Evolutionary conservation across 441 rosid genomes (phyloP), one percentile per base, ranked within the genome.

Genomic region (Erysimum cheiri): DNA sequence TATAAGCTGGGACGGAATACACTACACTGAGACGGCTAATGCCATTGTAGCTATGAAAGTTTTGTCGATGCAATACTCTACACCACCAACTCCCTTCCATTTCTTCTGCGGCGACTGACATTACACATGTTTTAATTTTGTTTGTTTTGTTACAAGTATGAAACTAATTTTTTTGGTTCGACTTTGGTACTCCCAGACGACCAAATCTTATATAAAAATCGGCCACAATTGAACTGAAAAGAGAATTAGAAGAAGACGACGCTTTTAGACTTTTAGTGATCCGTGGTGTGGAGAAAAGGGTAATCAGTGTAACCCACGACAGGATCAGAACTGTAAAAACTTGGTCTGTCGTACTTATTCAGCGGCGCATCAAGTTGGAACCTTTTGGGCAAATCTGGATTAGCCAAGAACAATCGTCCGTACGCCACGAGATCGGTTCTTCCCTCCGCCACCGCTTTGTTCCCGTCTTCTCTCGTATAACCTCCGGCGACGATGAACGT

Each of bases 1-100:
- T 29, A 24, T 92, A 19, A 90, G 77, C 70, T 88, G 97, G 97
- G 96, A 90, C 62, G 93, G 93, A 4, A 87, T 85, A 69, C 98
- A 88, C 79, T 84, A 82, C 76, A 90, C 92, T 3, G 96, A 88
- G 84, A 89, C 85, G 8, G 95, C 97, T 49, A 92, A 90, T 60
- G 36, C 74, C 35, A 70, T 92, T 32, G 50, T 88, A 17, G 87
- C 97, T 53, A 81, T 82, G 36, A 82, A 82, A 78, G 75, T 92
- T 47, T 81, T 88, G 56, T 90, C 98, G 8, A 77, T 60, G 13
- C 83, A 79, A 44, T 81, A 90, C 67, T 87, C 96, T 8, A 78
- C 80, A 5, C 96, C 98, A 22, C 78, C 3, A 1, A 74, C 76
- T 10, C 56, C 78, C 2, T 78, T 90, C 5, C 77, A 77, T 75